These are phyloP conservation scores for Entomortierella chlamydospora DNA, from an alignment of 192 early-diverging fungal genomes.

Conservation along the genomic window DNA sequence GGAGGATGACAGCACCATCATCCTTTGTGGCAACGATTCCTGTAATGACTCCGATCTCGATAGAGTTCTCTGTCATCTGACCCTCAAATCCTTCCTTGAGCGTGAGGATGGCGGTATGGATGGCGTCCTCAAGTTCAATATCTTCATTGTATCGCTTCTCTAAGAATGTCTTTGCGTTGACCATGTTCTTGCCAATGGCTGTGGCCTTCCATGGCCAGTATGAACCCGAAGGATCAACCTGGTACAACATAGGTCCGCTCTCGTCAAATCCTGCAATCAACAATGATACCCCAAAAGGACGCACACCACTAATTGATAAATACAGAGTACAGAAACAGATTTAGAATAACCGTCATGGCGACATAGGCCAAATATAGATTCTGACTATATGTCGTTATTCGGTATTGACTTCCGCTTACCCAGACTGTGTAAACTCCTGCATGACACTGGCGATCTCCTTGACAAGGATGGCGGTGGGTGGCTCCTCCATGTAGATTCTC, in stretches of 20 bases:
- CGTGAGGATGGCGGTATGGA: constrained; percentile 98
- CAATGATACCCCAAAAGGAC: constrained; percentile 99
- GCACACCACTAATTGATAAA: constrained; percentile 84
- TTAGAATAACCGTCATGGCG: background rate
- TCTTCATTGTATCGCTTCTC: constrained; percentile 96
- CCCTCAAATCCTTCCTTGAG: constrained; percentile 99
- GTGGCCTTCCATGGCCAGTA: constrained; percentile 99
- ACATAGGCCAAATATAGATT: background rate
- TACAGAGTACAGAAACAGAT: background rate
- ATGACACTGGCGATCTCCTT: constrained; percentile 97
- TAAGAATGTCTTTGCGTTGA: constrained; percentile 99
- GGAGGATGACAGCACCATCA: constrained; percentile 54
- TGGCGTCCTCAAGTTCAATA: constrained; percentile 98
- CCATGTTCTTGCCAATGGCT: constrained; percentile 99
- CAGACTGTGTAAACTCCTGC: constrained; percentile 99
- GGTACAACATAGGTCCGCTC: constrained; percentile 92
- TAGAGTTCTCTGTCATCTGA: constrained; percentile 93
- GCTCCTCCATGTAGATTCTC: constrained; percentile 93
- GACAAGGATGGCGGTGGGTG: constrained; percentile 94
- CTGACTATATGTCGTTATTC: background rate
- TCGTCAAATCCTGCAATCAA: constrained; percentile 96
- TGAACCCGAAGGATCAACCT: constrained; percentile 98
- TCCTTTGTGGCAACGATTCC: constrained; percentile 69
- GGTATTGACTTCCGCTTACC: constrained; percentile 60
- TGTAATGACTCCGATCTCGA: constrained; percentile 94